Base-by-base conservation (phyloP, 139 green algal genomes). In the Asterochloris erici region DNA sequence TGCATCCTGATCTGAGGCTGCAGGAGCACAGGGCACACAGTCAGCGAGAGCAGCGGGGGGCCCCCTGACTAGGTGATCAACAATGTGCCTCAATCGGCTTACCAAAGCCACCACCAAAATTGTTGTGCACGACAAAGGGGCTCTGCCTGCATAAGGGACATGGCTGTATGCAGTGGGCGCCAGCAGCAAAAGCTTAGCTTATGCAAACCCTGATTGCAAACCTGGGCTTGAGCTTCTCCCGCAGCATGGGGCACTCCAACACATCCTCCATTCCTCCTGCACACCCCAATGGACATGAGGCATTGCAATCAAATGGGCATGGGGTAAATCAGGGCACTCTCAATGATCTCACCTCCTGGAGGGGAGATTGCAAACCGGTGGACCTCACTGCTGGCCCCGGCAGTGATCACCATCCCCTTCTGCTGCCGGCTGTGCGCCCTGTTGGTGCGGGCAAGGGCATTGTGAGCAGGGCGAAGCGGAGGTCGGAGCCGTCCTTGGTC, bases 21-120 rank as follows among this genome's bases (percentile, higher is more conserved):
- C 79, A 83, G 60, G 79, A 0, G 26, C 60, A 54, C 38, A 54
- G 38, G 38, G 38, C 38, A 54, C 38, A 54, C 38, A 54, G 38
- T 54, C 38, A 54, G 38, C 69, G 16, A 0, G 24, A 38, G 60
- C 77, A 54, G 54, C 0, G 60, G 4, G 54, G n/a, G 27, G 77
- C 14, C 77, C 12, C 63, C 60, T 26, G 23, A n/a, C 24, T n/a
- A 63, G 16, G 12, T n/a, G 17, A 29, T 15, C 29, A 61, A 16
- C 68, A 74, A 28, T 77, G 21, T 28, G n/a, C 27, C 0, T n/a
- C 9, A n/a, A 0, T n/a, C 4, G 75, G n/a, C 90, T 77, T 79
- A 93, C 90, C 93, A 83, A 98, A 98, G 26, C 94, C 94, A 38
- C 93, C 95, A 12, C 95, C 93, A 84, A 93, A 96, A 85, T 98